Conservation (phyloP, 176 grass and related monocot genomes). For the Avena eriantha region DNA sequence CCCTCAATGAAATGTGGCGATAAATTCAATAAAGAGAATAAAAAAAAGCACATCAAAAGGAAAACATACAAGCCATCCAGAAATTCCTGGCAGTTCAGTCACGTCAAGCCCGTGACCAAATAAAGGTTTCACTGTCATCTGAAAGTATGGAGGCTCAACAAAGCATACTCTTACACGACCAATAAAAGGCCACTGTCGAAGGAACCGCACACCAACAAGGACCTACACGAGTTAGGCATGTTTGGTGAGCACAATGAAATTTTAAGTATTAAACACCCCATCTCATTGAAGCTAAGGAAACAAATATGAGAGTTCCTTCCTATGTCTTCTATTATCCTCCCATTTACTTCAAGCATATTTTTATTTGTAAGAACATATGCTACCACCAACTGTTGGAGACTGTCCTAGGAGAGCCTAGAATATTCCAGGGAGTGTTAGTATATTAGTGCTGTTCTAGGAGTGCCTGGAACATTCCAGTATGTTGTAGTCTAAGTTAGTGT, state of each 20-base stretch:
- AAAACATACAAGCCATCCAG: slow-evolving; percentile 92
- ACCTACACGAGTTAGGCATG: slow-evolving; percentile 53
- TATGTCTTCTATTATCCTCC: background rate
- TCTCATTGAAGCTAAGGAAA: background rate
- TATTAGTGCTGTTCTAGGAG: no score
- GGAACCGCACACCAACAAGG: slow-evolving; percentile 90
- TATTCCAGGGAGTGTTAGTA: no score
- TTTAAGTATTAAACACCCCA: background rate
- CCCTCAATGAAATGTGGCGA: slow-evolving; percentile 17
- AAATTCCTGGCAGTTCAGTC: slow-evolving; percentile 95
- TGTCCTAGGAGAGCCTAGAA: no score
- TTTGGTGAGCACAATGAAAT: slow-evolving; percentile 1
- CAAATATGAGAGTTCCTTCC: background rate
- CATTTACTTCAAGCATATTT: background rate
- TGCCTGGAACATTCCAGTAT: no score
- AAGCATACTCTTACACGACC: slow-evolving; percentile 91
- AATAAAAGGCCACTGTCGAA: slow-evolving; percentile 87
- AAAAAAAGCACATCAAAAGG: background rate
- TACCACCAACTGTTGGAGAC: no score
- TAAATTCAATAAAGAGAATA: slow-evolving; percentile 5
- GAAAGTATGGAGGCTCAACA: slow-evolving; percentile 95
- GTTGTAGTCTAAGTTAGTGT: no score
- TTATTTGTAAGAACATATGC: slow-evolving; percentile 14
- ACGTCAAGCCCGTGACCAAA: slow-evolving; percentile 92
- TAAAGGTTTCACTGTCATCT: slow-evolving; percentile 96